Conservation (phyloP, 2,329 filamentous ascomycete genomes). For the Phialemoniopsis sp. region DNA sequence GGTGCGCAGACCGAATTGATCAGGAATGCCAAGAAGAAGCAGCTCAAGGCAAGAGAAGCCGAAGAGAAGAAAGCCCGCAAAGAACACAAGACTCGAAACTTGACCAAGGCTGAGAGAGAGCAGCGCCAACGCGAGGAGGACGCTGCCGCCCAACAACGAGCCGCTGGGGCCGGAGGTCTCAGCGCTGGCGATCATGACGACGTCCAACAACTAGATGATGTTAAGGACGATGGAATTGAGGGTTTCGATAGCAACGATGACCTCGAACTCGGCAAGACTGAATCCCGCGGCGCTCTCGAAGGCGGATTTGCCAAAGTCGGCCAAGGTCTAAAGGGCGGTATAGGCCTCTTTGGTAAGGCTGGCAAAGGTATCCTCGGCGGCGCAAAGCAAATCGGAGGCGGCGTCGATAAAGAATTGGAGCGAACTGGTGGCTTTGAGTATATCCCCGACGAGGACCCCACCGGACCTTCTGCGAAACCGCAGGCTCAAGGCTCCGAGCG, state of each 20-base stretch:
- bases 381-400: conserved; percentile 41
- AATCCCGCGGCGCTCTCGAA: conserved; percentile 20
- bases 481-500: conserved; percentile 16
- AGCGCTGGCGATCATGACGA: conserved; percentile 49
- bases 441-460: conserved; percentile 16
- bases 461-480: conserved; percentile 12
- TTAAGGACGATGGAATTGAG: conserved; percentile 13
- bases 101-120: conserved; percentile 46
- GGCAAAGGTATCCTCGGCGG: conserved; percentile 40
- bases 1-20: conserved; percentile 81
- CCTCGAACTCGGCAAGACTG: conserved; percentile 6
- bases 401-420: conserved; percentile 47
- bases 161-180: conserved; percentile 42
- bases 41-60: conserved; percentile 63
- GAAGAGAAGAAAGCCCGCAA: conserved; percentile 63
- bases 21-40: conserved; percentile 70
- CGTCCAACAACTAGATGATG: conserved; percentile 42
- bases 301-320: conserved; percentile 41
- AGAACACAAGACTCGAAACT: conserved; percentile 39
- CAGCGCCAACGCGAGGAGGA: conserved; percentile 44
- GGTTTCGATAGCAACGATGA: conserved; percentile 13
- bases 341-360: conserved; percentile 33
- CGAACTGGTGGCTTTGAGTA: conserved; percentile 51
- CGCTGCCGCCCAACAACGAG: conserved; percentile 43
- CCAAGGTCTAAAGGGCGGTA: conserved; percentile 43